phyloP scores from a whole-genome alignment of 805 yeast genomes.

The Huiozyma sinensis region DNA sequence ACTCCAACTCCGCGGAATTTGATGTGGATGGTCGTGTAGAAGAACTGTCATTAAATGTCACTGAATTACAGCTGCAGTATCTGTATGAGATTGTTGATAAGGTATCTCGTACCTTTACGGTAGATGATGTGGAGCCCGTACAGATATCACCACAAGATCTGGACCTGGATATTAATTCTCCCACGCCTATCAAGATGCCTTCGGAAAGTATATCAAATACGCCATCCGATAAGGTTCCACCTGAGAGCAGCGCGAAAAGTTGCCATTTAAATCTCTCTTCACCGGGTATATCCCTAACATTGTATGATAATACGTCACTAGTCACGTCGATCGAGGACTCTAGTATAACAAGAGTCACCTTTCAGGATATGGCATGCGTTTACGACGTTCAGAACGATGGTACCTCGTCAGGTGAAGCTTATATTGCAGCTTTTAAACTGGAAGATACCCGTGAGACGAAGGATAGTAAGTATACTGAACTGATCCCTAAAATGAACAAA shows the following conservation, averaged over 20 bases:
- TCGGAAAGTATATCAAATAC: not conserved
- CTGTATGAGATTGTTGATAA: slow-evolving; percentile 45
- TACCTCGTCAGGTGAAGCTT: slow-evolving; percentile 47
- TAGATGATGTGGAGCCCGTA: slow-evolving; percentile 30
- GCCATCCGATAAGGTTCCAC: not conserved
- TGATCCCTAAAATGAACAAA: slow-evolving; percentile 60
- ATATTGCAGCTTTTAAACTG: slow-evolving; percentile 63
- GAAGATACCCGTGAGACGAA: slow-evolving; percentile 56
- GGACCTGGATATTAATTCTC: slow-evolving; percentile 8
- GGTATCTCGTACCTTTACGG: slow-evolving; percentile 43
- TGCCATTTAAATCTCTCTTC: not conserved
- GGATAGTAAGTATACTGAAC: slow-evolving; percentile 64
- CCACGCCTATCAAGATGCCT: slow-evolving; percentile 1
- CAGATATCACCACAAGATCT: slow-evolving; percentile 1
- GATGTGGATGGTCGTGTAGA: slow-evolving; percentile 47
- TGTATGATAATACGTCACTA: slow-evolving; percentile 43
- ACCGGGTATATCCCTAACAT: slow-evolving; percentile 51
- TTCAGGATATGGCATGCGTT: slow-evolving; percentile 46
- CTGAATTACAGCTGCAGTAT: slow-evolving; percentile 62
- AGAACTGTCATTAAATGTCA: slow-evolving; percentile 40
- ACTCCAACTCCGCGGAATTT: slow-evolving; percentile 36
- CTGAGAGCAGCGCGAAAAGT: not conserved
- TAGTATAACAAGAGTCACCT: slow-evolving; percentile 45
- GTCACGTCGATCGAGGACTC: slow-evolving; percentile 29
- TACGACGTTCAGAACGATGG: slow-evolving; percentile 44